Conservation (phyloP, 2,329 filamentous ascomycete genomes). For the Ceratocystis colombiana region DNA sequence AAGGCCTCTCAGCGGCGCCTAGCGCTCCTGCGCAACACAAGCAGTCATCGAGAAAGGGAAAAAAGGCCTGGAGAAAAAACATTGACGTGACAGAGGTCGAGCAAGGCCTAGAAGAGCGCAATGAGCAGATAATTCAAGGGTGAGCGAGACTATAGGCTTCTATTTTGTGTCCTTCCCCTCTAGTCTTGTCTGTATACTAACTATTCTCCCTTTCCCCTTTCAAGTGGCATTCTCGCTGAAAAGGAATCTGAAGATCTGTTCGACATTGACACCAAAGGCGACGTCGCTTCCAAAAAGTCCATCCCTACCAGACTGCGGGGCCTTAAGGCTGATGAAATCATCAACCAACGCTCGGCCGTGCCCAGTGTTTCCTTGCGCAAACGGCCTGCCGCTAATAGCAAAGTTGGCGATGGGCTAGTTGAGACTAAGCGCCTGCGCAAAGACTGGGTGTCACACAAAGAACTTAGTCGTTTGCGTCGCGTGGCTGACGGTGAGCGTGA, state of each 20-base stretch:
- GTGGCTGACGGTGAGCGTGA: slow-evolving; percentile 65
- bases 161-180: slow-evolving; percentile 2
- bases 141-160: slow-evolving; percentile 34
- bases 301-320: slow-evolving; percentile 60
- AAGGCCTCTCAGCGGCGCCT: slow-evolving; percentile 40
- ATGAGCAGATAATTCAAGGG: slow-evolving; percentile 87
- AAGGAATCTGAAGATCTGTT: slow-evolving; percentile 77
- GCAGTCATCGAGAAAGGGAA: slow-evolving; percentile 90
- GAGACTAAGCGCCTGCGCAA: slow-evolving; percentile 65
- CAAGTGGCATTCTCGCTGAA: slow-evolving; percentile 74
- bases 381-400: slow-evolving; percentile 48
- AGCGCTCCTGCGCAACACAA: slow-evolving; percentile 68
- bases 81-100: slow-evolving; percentile 84
- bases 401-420: slow-evolving; percentile 62
- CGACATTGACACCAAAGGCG: slow-evolving; percentile 65
- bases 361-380: slow-evolving; percentile 72
- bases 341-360: slow-evolving; percentile 71
- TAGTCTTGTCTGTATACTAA: slow-evolving; percentile 26
- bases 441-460: slow-evolving; percentile 74
- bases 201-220: slow-evolving; percentile 24
- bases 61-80: slow-evolving; percentile 98
- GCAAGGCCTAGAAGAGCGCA: slow-evolving; percentile 68
- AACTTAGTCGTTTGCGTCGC: slow-evolving; percentile 65
- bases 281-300: slow-evolving; percentile 54
- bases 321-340: slow-evolving; percentile 86